Base-by-base conservation (phyloP, 768 basidiomycete species). In the Daedaleopsis nitida region DNA sequence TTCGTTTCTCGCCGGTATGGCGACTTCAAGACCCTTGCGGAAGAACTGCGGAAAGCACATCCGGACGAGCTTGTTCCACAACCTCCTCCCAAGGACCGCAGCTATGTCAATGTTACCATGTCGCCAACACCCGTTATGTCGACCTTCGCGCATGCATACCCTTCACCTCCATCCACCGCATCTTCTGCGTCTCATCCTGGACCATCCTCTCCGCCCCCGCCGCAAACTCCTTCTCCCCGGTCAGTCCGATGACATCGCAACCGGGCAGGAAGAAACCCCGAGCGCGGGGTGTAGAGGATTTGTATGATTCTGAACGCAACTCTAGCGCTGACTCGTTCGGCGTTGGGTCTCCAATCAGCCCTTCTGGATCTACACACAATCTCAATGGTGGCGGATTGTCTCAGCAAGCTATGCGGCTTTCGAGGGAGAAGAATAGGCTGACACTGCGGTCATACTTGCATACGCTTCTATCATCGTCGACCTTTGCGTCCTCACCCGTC, bases 401-500 rank as follows among this genome's bases (percentile, higher is more conserved):
- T 2, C 45, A 65, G 14, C 66, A 68, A 5, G 67, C 70, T 14
- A 52, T 68, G 32, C 85, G 86, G 37, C 80, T 96, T 21, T 80
- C 93, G 1, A 81, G 97, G 24, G 97, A 99, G 73, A 96, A 95
- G 82, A 99, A 99, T 69, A 81, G 97, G 14, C 79, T 99, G 5
- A 98, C 97, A 0, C 84, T 99, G 17, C 86, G 97, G 19, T 88
- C 94, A 0, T 98, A 98, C 75, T 82, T 99, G n/a, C 90, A 92
- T 65, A 74, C 85, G 1, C 78, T 99, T 32, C 80, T 98, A 57
- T 74, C 84, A 23, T 86, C 86, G 1, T 83, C 87, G 0, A 78
- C 80, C 21, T 81, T 97, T n/a, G 88, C 90, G 5, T 88, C 90
- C 47, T 94, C 93, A 0, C 90, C 93, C 5, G 91, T 98, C 12